A percentile compares a stretch with the other conserved stretches of the same genome.
Conservation (phyloP, 768 basidiomycete species). For the Tubosaeta sp. region DNA sequence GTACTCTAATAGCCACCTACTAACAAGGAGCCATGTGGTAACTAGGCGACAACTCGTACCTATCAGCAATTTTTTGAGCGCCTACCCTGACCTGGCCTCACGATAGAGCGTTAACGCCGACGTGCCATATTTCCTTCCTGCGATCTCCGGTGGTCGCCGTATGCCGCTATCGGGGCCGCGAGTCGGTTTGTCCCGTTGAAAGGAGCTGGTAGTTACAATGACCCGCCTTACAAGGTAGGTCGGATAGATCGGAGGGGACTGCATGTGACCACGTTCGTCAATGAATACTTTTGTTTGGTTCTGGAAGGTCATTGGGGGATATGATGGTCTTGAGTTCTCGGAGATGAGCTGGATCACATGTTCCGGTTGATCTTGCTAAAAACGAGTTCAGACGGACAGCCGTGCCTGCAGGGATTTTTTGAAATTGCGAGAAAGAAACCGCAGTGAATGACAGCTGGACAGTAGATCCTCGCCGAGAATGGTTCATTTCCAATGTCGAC, state of each 20-base stretch:
- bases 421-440: conserved; percentile 8
- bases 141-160: conserved; percentile 1
- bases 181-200: not conserved
- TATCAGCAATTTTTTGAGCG: not conserved
- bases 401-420: not conserved
- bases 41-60: conserved; percentile 6
- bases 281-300: not conserved
- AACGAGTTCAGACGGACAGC: not conserved
- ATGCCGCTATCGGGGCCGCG: not conserved
- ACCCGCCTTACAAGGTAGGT: not conserved
- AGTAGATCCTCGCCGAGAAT: not conserved
- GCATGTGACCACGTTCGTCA: not conserved
- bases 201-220: not conserved
- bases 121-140: conserved; percentile 3
- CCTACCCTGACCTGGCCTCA: conserved; percentile 1
- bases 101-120: not conserved
- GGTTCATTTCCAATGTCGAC: conserved; percentile 14
- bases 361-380: not conserved
- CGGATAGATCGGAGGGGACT: not conserved
- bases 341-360: not conserved
- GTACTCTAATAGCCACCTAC: not conserved
- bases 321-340: not conserved
- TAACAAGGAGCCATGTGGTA: not conserved
- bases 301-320: not conserved
- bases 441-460: conserved; percentile 5